phyloP scores from a whole-genome alignment of 2,329 filamentous ascomycete genomes.

The Phyllosticta citrichinensis region DNA sequence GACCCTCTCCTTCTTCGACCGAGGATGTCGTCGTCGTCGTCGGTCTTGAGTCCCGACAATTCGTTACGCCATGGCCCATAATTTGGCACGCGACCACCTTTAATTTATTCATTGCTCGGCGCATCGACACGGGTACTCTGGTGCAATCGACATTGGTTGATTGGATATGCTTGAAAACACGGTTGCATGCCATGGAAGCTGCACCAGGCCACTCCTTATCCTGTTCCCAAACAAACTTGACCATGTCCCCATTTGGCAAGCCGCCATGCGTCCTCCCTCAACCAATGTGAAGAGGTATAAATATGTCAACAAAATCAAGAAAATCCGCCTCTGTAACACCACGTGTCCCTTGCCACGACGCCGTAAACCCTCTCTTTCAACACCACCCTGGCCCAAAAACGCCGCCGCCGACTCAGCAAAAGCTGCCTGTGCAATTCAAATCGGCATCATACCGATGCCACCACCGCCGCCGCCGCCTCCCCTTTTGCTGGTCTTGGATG shows the following conservation, averaged over 20 bases:
- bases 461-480: conserved; percentile 13
- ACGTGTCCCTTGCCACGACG: background rate
- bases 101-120: background rate
- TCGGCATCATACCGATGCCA: conserved; percentile 31
- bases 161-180: background rate
- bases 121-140: background rate
- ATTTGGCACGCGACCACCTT: background rate
- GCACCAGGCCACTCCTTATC: background rate
- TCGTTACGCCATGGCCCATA: background rate
- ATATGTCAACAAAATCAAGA: background rate
- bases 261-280: background rate
- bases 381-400: background rate
- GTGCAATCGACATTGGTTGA: background rate
- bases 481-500: conserved; percentile 2
- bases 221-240: background rate
- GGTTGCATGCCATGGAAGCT: background rate
- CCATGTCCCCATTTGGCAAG: background rate
- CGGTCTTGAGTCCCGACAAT: background rate
- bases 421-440: conserved; percentile 14
- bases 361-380: background rate
- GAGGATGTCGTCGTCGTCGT: background rate
- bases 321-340: background rate
- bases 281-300: background rate
- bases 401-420: background rate
- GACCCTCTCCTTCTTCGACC: background rate